Evolutionary conservation across 1,139 yeast genomes (phyloP).

Genomic region (Ogataea hybrid): DNA sequence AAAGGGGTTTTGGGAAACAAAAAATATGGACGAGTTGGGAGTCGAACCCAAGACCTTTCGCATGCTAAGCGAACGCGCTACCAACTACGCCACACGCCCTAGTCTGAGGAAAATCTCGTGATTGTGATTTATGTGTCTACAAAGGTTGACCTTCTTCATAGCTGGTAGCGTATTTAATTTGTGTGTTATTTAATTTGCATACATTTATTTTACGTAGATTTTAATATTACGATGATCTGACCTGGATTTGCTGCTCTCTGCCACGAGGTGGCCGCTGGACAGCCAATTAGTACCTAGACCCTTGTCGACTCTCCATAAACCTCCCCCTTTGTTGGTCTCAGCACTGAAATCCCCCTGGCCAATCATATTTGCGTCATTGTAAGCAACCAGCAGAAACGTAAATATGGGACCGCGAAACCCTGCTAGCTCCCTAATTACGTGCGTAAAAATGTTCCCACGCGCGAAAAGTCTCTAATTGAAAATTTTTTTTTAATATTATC

Average conservation of each 20-base stretch:
- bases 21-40: constrained; percentile 23
- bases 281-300: too few relatives aligned
- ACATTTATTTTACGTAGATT: too few relatives aligned
- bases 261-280: too few relatives aligned
- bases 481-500: constrained; percentile 5
- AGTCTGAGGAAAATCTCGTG: not conserved
- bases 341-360: constrained; percentile 1
- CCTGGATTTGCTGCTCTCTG: too few relatives aligned
- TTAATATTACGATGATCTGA: not conserved
- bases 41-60: constrained; percentile 24
- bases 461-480: constrained; percentile 6
- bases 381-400: constrained; percentile 7
- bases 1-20: not conserved
- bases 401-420: constrained; percentile 1
- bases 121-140: not conserved
- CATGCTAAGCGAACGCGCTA: constrained; percentile 24
- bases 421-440: not conserved
- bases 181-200: not conserved
- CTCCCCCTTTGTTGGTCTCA: not conserved
- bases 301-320: too few relatives aligned
- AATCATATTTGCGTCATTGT: constrained; percentile 7
- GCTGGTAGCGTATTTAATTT: not conserved
- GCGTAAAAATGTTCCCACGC: constrained; percentile 6
- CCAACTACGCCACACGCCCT: constrained; percentile 24
- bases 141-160: too few relatives aligned